Evolutionary conservation across 1,139 yeast genomes (phyloP).

Genomic region (Zygosaccharomyces pseudobailii): DNA sequence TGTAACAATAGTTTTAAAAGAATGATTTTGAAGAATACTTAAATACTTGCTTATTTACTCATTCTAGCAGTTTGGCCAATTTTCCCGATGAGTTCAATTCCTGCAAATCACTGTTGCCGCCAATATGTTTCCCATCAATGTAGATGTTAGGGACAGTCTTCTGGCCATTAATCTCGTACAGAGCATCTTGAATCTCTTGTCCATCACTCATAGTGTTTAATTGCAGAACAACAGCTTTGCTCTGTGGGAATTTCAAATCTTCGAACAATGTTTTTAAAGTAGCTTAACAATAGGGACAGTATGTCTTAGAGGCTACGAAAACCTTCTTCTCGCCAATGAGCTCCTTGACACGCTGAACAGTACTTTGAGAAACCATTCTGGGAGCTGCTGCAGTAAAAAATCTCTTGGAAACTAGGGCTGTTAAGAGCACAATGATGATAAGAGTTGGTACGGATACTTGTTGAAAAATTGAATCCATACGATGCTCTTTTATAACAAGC

Average conservation of each 20-base stretch:
- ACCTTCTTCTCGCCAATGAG: conserved; percentile 64
- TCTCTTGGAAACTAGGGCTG: conserved; percentile 13
- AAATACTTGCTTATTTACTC: neutral
- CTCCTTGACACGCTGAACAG: conserved; percentile 53
- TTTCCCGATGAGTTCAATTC: conserved; percentile 44
- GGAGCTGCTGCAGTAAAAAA: conserved; percentile 13
- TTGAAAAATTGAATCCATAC: conserved; percentile 8
- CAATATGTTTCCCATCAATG: conserved; percentile 86
- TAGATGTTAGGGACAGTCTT: conserved; percentile 89
- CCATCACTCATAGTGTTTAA: conserved; percentile 58
- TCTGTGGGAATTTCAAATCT: conserved; percentile 37
- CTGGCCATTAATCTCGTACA: conserved; percentile 76
- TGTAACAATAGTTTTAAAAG: neutral
- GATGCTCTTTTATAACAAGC: neutral
- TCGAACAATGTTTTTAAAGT: conserved; percentile 55
- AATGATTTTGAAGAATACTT: neutral
- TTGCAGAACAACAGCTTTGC: conserved; percentile 60
- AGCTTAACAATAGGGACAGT: conserved; percentile 67
- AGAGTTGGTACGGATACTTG: conserved; percentile 9
- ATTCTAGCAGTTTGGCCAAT: conserved; percentile 37
- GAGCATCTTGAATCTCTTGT: conserved; percentile 70
- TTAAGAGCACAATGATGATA: conserved; percentile 13
- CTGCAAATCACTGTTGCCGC: conserved; percentile 89
- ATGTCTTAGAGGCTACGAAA: conserved; percentile 80
- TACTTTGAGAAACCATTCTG: conserved; percentile 45